Evolutionary conservation across 768 basidiomycete species (phyloP).

Genomic region (Chlorophyllum brunneum): DNA sequence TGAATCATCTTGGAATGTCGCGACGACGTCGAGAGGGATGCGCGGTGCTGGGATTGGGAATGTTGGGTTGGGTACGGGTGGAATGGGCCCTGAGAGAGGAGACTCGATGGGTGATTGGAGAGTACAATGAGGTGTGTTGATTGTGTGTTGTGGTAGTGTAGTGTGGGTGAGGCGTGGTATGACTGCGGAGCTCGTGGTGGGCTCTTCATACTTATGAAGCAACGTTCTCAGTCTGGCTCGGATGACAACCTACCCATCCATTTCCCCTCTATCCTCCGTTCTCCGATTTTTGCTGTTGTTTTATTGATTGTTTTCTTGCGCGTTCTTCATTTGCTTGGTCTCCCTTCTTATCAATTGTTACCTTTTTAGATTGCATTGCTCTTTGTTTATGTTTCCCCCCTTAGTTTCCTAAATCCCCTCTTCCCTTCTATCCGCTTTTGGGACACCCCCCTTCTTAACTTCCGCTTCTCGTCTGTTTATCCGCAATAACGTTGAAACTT

Average conservation of each 20-base stretch:
- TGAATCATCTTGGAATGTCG: constrained; percentile 26
- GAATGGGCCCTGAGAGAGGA: constrained; percentile 5
- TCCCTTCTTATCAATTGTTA: constrained; percentile 4
- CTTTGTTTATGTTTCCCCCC: neutral
- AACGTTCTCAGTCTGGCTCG: neutral
- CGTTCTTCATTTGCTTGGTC: neutral
- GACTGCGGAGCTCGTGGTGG: constrained; percentile 11
- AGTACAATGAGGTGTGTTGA: constrained; percentile 6
- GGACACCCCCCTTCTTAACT: constrained; percentile 1
- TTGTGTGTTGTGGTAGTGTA: neutral
- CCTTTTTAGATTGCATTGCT: neutral
- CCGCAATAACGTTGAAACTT: neutral
- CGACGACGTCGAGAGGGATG: constrained; percentile 10
- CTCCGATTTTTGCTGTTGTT: constrained; percentile 7
- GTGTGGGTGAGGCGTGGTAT: neutral
- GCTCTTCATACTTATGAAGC: neutral
- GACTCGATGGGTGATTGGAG: constrained; percentile 12
- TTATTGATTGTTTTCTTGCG: neutral
- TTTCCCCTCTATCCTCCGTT: neutral
- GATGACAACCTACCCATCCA: neutral
- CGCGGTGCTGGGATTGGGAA: constrained; percentile 8
- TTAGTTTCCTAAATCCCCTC: neutral
- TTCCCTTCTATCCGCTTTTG: constrained; percentile 3
- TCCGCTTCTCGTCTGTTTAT: neutral
- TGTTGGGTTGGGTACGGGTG: constrained; percentile 7